phyloP scores from a whole-genome alignment of 495 filamentous ascomycete species.

The Lichenothelia convexa region DNA sequence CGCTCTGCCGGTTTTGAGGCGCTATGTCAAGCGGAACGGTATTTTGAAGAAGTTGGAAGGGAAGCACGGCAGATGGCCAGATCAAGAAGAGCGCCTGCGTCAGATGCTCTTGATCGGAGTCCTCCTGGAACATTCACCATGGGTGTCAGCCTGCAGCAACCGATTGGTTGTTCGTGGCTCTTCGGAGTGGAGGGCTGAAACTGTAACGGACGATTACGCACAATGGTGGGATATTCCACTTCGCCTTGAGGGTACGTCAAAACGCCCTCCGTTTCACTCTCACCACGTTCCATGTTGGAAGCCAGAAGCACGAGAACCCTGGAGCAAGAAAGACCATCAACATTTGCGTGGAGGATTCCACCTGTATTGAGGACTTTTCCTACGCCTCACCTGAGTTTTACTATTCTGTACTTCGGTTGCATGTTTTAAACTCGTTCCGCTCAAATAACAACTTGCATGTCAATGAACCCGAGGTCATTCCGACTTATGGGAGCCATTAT shows the following conservation, averaged over 20 bases:
- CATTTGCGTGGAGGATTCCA: too few relatives aligned
- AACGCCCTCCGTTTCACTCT: too few relatives aligned
- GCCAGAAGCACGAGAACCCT: too few relatives aligned
- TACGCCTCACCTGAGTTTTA: too few relatives aligned
- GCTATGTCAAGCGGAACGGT: slow-evolving; percentile 25
- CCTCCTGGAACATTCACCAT: slow-evolving; percentile 34
- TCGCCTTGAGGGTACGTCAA: slow-evolving; percentile 46
- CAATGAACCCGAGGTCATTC: too few relatives aligned
- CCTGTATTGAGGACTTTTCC: too few relatives aligned
- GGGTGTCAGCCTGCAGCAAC: slow-evolving; percentile 33
- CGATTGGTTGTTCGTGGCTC: slow-evolving; percentile 52
- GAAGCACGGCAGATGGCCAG: slow-evolving; percentile 18
- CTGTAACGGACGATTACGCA: slow-evolving; percentile 22
- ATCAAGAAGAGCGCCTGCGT: slow-evolving; percentile 37
- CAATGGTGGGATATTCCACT: slow-evolving; percentile 60
- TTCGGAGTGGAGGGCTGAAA: slow-evolving; percentile 34
- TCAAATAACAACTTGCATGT: too few relatives aligned
- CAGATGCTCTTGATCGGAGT: slow-evolving; percentile 45
- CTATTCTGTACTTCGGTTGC: too few relatives aligned
- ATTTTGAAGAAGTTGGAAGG: slow-evolving; percentile 16
- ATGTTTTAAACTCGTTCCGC: too few relatives aligned
- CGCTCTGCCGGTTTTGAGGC: slow-evolving; percentile 27
- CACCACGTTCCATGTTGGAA: too few relatives aligned
- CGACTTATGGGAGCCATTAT: too few relatives aligned
- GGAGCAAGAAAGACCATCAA: too few relatives aligned